phyloP scores from a whole-genome alignment of 257 asterid species.

The Mitragyna speciosa region DNA sequence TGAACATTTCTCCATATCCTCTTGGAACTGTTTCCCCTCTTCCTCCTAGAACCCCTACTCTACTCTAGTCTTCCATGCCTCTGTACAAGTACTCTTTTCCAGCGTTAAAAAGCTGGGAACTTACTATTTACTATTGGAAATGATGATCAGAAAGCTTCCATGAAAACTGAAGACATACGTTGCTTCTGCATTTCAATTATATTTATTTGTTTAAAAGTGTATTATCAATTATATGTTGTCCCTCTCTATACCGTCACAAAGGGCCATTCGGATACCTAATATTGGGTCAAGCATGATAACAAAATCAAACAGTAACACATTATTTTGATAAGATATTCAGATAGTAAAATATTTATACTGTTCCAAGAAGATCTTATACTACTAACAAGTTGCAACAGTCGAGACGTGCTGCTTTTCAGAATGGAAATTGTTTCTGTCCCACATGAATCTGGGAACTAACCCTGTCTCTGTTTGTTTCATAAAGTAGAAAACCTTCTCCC shows the following conservation, averaged over 20 bases:
- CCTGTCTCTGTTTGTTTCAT: slow-evolving; percentile 4
- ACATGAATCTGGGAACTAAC: slow-evolving; percentile 9
- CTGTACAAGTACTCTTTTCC: background rate
- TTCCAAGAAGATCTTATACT: background rate
- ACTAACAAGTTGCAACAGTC: background rate
- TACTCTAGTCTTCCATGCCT: background rate
- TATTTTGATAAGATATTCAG: background rate
- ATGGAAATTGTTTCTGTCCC: background rate
- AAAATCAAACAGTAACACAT: too few species aligned
- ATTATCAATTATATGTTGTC: background rate
- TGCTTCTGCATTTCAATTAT: background rate
- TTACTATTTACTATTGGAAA: slow-evolving; percentile 2
- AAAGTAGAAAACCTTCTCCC: background rate
- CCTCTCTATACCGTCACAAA: background rate
- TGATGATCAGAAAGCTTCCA: slow-evolving; percentile 5
- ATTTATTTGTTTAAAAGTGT: background rate
- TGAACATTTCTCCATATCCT: background rate
- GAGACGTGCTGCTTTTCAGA: background rate
- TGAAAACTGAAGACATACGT: background rate
- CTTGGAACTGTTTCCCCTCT: background rate
- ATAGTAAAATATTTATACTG: background rate
- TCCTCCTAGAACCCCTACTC: background rate
- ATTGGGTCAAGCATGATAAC: too few species aligned
- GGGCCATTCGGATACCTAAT: background rate
- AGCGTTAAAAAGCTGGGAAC: background rate